These are phyloP conservation scores for Tuber borchii DNA, from an alignment of 495 filamentous ascomycete genomes.

Conservation along the genomic window DNA sequence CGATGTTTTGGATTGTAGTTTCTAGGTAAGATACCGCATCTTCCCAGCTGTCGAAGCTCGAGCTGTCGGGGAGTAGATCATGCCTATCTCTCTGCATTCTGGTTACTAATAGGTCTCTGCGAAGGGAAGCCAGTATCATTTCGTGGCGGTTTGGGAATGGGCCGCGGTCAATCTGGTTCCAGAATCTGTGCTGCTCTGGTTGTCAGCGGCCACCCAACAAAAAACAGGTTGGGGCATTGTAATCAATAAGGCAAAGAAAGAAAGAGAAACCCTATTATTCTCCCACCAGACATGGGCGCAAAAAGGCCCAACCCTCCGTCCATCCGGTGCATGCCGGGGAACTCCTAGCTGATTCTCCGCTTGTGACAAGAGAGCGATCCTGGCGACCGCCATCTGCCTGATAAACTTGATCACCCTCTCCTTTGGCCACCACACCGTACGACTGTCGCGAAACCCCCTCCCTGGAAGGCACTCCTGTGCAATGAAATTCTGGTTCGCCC, in stretches of 20 bases:
- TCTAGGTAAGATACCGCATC: background rate
- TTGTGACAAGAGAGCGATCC: background rate
- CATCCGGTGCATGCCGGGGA: background rate
- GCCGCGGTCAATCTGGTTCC: background rate
- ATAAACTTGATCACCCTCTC: background rate
- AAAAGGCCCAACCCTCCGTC: background rate
- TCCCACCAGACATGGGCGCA: background rate
- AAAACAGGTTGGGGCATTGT: background rate
- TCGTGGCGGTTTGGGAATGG: background rate
- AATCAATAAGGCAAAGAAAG: background rate
- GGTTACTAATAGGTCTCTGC: background rate
- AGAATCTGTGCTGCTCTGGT: background rate
- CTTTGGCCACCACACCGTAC: background rate
- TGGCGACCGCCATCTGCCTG: background rate
- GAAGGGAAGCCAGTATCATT: background rate
- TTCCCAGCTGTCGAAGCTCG: background rate
- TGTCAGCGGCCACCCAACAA: background rate
- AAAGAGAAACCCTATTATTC: background rate
- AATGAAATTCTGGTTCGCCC: background rate
- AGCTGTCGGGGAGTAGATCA: too few relatives aligned
- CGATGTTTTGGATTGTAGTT: background rate
- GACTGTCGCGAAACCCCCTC: background rate
- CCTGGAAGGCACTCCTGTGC: background rate
- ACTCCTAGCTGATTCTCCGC: background rate
- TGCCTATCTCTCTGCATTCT: background rate